Evolutionary conservation across 352 stramenopile species (phyloP).

Genomic region (Globisporangium middletonii): DNA sequence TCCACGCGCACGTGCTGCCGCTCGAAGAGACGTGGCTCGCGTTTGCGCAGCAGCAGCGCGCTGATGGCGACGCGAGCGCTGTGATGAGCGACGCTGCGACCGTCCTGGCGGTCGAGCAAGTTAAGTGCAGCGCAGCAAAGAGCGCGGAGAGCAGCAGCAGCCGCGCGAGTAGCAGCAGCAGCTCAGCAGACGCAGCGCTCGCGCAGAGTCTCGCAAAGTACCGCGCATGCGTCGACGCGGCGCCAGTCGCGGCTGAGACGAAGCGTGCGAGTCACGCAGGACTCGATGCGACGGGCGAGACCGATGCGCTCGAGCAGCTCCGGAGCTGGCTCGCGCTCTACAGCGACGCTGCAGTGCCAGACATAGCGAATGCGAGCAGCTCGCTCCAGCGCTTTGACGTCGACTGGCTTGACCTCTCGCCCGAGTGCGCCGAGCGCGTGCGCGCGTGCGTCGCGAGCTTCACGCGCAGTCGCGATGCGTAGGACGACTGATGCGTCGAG

Average conservation of each 20-base stretch:
- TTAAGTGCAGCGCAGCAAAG: conserved; percentile 6
- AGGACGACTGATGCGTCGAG: no score
- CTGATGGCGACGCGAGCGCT: not conserved
- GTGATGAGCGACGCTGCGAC: not conserved
- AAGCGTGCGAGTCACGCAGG: not conserved
- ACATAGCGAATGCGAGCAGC: conserved; percentile 5
- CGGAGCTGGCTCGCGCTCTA: conserved; percentile 16
- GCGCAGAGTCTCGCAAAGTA: conserved; percentile 8
- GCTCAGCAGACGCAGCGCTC: not conserved
- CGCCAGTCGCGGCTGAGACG: no score
- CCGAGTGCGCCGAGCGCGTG: conserved; percentile 17
- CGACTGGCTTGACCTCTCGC: conserved; percentile 23
- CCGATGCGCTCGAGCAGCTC: conserved; percentile 12
- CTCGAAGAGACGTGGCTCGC: conserved; percentile 23
- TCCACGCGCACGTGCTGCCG: conserved; percentile 21
- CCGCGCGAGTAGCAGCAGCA: not conserved
- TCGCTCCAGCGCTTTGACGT: conserved; percentile 19
- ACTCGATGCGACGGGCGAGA: not conserved
- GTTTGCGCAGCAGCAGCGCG: conserved; percentile 5
- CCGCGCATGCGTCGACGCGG: conserved; percentile 2
- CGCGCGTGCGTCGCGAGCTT: conserved; percentile 22
- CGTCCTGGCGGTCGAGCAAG: conserved; percentile 7
- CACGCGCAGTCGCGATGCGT: conserved; percentile 12
- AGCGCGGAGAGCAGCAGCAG: not conserved
- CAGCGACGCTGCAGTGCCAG: conserved; percentile 18